phyloP scores from a whole-genome alignment of 805 yeast genomes.

The Ogataea parapolymorpha region DNA sequence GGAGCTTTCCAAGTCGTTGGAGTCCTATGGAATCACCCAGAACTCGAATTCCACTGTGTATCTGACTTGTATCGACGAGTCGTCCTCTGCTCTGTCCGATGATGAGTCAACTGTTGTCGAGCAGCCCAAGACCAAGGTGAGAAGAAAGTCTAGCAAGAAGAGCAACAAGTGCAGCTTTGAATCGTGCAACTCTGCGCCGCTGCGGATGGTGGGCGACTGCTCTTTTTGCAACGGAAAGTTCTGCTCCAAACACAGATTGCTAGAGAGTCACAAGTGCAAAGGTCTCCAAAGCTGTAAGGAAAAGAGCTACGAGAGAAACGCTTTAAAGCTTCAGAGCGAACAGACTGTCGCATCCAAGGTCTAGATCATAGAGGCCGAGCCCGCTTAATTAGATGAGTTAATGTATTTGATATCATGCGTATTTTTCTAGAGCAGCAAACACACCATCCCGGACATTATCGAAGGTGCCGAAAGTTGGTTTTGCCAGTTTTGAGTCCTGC shows the following conservation, averaged over 20 bases:
- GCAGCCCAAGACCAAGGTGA: slow-evolving; percentile 24
- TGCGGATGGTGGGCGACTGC: slow-evolving; percentile 77
- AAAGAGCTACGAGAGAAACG: slow-evolving; percentile 77
- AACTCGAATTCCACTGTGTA: slow-evolving; percentile 29
- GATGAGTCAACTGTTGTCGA: slow-evolving; percentile 17
- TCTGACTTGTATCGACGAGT: slow-evolving; percentile 27
- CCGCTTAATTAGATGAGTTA: slow-evolving; percentile 11
- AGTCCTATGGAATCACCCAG: slow-evolving; percentile 28
- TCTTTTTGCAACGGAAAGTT: slow-evolving; percentile 78
- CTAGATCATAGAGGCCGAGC: slow-evolving; percentile 25
- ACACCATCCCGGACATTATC: slow-evolving; percentile 49
- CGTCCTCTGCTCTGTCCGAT: slow-evolving; percentile 20
- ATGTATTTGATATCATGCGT: slow-evolving; percentile 13
- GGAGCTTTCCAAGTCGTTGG: slow-evolving; percentile 26
- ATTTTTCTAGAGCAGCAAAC: slow-evolving; percentile 22
- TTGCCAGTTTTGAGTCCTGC: slow-evolving; percentile 28
- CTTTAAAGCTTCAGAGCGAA: slow-evolving; percentile 76
- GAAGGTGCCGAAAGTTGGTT: slow-evolving; percentile 49
- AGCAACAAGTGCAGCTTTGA: slow-evolving; percentile 49
- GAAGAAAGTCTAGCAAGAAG: slow-evolving; percentile 36
- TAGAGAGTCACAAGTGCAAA: slow-evolving; percentile 79
- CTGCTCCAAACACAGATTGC: slow-evolving; percentile 81
- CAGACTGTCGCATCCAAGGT: slow-evolving; percentile 78
- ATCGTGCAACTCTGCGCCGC: slow-evolving; percentile 61
- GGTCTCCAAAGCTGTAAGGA: slow-evolving; percentile 81